Base-by-base conservation (phyloP, 768 basidiomycete species). In the Sporobolomyces pararoseus region DNA sequence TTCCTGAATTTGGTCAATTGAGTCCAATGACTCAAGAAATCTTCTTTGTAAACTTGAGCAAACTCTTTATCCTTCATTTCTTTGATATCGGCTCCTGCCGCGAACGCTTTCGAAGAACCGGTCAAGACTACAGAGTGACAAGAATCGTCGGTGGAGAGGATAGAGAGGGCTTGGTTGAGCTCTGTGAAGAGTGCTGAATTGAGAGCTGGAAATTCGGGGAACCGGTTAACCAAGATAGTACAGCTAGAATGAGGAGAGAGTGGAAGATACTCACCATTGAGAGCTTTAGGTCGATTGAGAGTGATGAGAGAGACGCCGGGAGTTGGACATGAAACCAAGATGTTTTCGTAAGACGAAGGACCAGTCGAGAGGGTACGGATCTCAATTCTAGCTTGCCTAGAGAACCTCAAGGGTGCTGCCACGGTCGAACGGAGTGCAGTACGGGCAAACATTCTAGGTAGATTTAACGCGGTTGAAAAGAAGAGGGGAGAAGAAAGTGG, bases 51-150 rank as follows among this genome's bases (percentile, higher is more conserved):
- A 2, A 87, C 91, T 66, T 94, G 90, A n/a, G 88, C 82, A 77
- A 87, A 96, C 68, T 87, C 82, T 81, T 93, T 93, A 81, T 94
- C 90, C 80, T 92, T 93, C 95, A 98, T 98, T 81, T 98, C 93
- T 82, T 96, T 97, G 81, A 99, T 97, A 80, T 99, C 95, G 27
- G 95, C 95, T 4, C 95, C 76, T 88, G 92, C 92, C 67, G 95
- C 95, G 78, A 99, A 99, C 4, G 91, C 94, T 79, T 84, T 88
- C 71, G 90, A 90, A 32, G 89, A 90, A 3, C 95, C 95, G 1
- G 95, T 98, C 63, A 99, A 79, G 19, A 99, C 92, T 76, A 97
- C 85, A 7, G 91, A 91, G 52, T 90, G 86, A 42, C 94, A 81
- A 9, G 81, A 80, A 37, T 84, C 83, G 77, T 97, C 92, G 21